Evolutionary conservation across 2,329 filamentous ascomycete species (phyloP).

Genomic region (Neopestalotiopsis sp.): DNA sequence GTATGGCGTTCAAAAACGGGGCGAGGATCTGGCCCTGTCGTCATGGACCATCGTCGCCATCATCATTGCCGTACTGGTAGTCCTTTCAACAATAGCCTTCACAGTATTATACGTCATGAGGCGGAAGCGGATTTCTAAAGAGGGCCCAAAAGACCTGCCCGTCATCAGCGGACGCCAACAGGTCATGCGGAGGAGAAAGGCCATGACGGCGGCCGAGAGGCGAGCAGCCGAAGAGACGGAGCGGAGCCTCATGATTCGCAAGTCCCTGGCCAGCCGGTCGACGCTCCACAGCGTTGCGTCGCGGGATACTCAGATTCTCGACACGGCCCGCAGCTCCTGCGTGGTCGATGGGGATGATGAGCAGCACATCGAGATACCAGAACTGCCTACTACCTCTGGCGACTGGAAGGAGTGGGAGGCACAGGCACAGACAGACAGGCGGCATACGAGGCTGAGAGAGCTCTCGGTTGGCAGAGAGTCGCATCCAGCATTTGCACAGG

Average conservation of each 20-base stretch:
- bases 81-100: slow-evolving; percentile 27
- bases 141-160: slow-evolving; percentile 7
- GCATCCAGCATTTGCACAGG: slow-evolving; percentile 34
- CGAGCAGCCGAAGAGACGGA: slow-evolving; percentile 32
- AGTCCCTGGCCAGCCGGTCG: slow-evolving; percentile 37
- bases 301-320: slow-evolving; percentile 19
- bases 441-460: slow-evolving; percentile 27
- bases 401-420: slow-evolving; percentile 50
- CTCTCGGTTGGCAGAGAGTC: slow-evolving; percentile 22
- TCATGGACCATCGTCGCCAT: slow-evolving; percentile 35
- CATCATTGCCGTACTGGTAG: slow-evolving; percentile 28
- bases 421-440: slow-evolving; percentile 35
- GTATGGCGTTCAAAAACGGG: neutral
- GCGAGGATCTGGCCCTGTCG: slow-evolving; percentile 3
- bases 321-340: slow-evolving; percentile 17
- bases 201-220: slow-evolving; percentile 27
- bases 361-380: slow-evolving; percentile 12
- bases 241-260: slow-evolving; percentile 36
- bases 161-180: slow-evolving; percentile 12
- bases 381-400: slow-evolving; percentile 16
- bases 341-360: slow-evolving; percentile 21
- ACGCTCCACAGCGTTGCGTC: slow-evolving; percentile 19
- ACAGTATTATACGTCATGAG: slow-evolving; percentile 26
- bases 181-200: slow-evolving; percentile 21
- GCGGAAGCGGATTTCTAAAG: slow-evolving; percentile 23